A percentile compares a stretch with the other conserved stretches of the same genome.
Evolutionary conservation across 495 filamentous ascomycete genomes (phyloP).

Genomic region (Usnea hakonensis): DNA sequence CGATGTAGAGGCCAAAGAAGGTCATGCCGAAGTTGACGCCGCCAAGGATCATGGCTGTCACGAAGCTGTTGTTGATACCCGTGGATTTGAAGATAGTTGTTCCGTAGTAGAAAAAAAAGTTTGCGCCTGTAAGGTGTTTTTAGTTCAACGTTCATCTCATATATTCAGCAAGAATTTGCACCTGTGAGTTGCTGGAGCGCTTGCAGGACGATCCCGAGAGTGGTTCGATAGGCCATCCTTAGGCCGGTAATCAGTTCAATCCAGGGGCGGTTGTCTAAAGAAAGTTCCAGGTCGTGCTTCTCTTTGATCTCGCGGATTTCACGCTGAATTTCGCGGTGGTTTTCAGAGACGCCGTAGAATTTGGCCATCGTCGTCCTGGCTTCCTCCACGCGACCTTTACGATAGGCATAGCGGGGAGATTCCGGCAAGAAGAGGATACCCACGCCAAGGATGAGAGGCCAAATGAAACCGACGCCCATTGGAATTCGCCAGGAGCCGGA

Average conservation of each 20-base stretch:
- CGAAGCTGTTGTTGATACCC: constrained; percentile 58
- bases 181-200: constrained; percentile 59
- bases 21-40: constrained; percentile 69
- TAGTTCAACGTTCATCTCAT: too few species aligned
- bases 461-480: constrained; percentile 71
- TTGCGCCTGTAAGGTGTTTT: constrained; percentile 42
- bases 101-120: constrained; percentile 81
- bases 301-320: constrained; percentile 63
- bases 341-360: constrained; percentile 58
- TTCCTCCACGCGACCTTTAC: constrained; percentile 54
- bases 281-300: constrained; percentile 52
- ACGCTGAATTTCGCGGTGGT: constrained; percentile 55
- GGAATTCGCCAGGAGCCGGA: constrained; percentile 70
- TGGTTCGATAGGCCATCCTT: constrained; percentile 63
- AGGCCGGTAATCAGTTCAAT: constrained; percentile 64
- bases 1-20: constrained; percentile 63
- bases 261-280: constrained; percentile 47
- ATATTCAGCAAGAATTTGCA: not conserved
- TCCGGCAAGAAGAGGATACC: constrained; percentile 67
- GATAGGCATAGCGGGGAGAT: constrained; percentile 63
- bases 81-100: constrained; percentile 63
- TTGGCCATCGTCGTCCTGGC: constrained; percentile 62
- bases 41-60: constrained; percentile 67
- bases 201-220: constrained; percentile 63
- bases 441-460: constrained; percentile 62